Evolutionary conservation across 352 stramenopile species (phyloP), one percentile per base, ranked within the genome.

Genomic region (Phytophthora podocarpi): DNA sequence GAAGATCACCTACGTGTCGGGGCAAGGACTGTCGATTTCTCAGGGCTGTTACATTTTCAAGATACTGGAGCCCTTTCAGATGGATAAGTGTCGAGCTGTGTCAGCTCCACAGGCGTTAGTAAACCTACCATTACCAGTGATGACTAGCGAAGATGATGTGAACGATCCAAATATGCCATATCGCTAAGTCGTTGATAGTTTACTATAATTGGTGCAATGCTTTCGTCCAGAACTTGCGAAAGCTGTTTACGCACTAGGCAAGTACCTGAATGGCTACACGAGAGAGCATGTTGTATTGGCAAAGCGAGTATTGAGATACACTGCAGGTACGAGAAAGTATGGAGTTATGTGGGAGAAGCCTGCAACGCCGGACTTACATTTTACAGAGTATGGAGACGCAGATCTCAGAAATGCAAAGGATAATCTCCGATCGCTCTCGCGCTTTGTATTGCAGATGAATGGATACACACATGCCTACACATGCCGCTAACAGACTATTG

Each of bases 351-450:
- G 30, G 52, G 12, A 47, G 30, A 61, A 40, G 16, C 13, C 39
- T 28, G 10, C 9, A 2, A 41, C 24, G 11, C 30, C 51, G 27
- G 39, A 59, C 37, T 45, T 59, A 20, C 39, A 51, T 43, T 59
- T 59, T 35, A 43, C 30, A 18, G 51, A 39, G 9, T 50, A 51
- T 26, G 37, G 39, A 10, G 51, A 59, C 51, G 39, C 51, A 6
- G 51, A 59, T 51, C 51, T 59, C 27, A 30, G 39, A 12, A 43
- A 28, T 21, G 51, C 50, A 28, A 51, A 50, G 13, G 41, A 61
- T 47, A 32, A 61, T 46, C 41, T 40, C 4, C 34, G 16, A 46
- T 53, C 52, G 3, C 47, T 53, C 6, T 53, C 52, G 2, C 31
- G 31, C 4, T 61, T 40, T 15, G 30, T 61, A 9, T 31, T 60